Evolutionary conservation across 2,329 filamentous ascomycete species (phyloP).

Genomic region (Aspergillus flavus): DNA sequence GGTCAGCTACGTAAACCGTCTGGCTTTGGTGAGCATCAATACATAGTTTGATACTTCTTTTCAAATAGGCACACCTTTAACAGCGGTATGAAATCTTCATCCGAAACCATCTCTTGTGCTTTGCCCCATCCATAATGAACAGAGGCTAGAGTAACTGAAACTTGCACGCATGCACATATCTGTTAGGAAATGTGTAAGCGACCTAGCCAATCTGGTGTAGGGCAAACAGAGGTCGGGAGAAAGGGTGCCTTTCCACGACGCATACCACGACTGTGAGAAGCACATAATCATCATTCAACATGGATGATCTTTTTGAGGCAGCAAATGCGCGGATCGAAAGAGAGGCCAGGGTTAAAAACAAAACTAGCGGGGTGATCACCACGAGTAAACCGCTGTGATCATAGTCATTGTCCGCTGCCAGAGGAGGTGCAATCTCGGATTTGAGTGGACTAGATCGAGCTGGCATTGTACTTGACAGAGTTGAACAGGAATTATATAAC

Average conservation of each 20-base stretch:
- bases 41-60: background rate
- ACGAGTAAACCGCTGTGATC: constrained; percentile 47
- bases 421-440: constrained; percentile 32
- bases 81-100: constrained; percentile 25
- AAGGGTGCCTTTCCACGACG: constrained; percentile 5
- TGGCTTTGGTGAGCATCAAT: constrained; percentile 17
- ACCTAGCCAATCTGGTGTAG: background rate
- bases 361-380: constrained; percentile 41
- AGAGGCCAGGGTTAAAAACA: constrained; percentile 44
- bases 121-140: constrained; percentile 46
- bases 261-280: constrained; percentile 35
- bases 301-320: constrained; percentile 33
- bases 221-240: background rate
- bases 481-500: background rate
- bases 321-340: constrained; percentile 45
- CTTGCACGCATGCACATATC: constrained; percentile 41
- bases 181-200: constrained; percentile 15
- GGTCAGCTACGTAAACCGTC: constrained; percentile 43
- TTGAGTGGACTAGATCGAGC: constrained; percentile 16
- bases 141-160: constrained; percentile 40
- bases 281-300: constrained; percentile 38
- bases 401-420: constrained; percentile 38
- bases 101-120: constrained; percentile 26
- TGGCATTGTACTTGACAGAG: constrained; percentile 9
- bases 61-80: constrained; percentile 36